Evolutionary conservation across 768 basidiomycete genomes (phyloP).

Genomic region (Dictyophora rubrovolvata): DNA sequence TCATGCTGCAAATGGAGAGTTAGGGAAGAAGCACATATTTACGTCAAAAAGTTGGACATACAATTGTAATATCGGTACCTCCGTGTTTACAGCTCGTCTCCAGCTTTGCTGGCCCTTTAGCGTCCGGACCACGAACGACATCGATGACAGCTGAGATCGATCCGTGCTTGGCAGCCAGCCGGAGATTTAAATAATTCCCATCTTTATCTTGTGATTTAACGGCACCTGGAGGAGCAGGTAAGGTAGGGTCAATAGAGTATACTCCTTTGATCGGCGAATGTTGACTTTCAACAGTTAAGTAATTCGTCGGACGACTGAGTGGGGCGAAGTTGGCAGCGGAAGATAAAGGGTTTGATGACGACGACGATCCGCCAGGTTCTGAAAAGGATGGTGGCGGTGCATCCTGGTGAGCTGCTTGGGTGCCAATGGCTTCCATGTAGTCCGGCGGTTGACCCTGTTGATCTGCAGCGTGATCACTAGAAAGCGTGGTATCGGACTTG

Average conservation of each 20-base stretch:
- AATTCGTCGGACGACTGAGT: background rate
- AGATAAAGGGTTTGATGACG: background rate
- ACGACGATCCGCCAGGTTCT: background rate
- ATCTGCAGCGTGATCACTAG: background rate
- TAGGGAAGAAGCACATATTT: background rate
- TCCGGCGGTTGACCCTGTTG: background rate
- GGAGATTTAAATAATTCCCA: conserved; percentile 1
- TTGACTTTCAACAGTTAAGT: background rate
- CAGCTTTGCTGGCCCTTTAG: background rate
- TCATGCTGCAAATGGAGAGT: background rate
- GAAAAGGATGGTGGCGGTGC: background rate
- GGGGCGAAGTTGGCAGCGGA: background rate
- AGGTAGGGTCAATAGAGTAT: conserved; percentile 1
- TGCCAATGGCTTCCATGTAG: background rate
- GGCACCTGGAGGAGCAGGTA: background rate
- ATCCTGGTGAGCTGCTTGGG: background rate
- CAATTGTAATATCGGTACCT: background rate
- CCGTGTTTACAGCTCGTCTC: background rate
- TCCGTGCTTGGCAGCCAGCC: background rate
- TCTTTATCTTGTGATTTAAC: background rate
- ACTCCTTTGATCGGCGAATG: conserved; percentile 1
- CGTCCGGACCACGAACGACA: background rate
- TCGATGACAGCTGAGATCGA: background rate
- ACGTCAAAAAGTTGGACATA: background rate
- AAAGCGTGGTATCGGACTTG: background rate